Evolutionary conservation across 2,329 filamentous ascomycete species (phyloP).

Genomic region (Colletotrichum higginsianum): DNA sequence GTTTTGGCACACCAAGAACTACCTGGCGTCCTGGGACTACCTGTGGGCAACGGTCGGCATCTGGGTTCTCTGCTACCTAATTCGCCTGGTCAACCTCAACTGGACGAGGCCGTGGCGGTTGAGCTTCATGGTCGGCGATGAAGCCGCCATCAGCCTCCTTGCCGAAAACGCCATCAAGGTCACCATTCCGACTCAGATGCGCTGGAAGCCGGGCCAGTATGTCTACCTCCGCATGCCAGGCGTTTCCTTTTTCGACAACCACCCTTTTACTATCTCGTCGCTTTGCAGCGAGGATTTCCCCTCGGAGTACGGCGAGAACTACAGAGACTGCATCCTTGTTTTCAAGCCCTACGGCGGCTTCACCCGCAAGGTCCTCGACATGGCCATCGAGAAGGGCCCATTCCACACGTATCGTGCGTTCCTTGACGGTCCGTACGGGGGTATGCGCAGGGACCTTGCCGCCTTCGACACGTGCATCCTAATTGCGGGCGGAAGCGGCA

Average conservation of each 20-base stretch:
- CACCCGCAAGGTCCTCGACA: slow-evolving; percentile 86
- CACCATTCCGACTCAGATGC: slow-evolving; percentile 92
- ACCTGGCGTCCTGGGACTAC: slow-evolving; percentile 90
- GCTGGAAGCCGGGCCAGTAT: slow-evolving; percentile 94
- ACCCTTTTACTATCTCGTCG: slow-evolving; percentile 95
- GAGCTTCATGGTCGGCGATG: slow-evolving; percentile 90
- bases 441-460: slow-evolving; percentile 90
- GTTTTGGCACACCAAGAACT: slow-evolving; percentile 98
- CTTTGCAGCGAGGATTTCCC: slow-evolving; percentile 94
- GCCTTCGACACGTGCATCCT: slow-evolving; percentile 95
- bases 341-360: slow-evolving; percentile 95
- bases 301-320: slow-evolving; percentile 89
- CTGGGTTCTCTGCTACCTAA: slow-evolving; percentile 81
- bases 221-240: slow-evolving; percentile 95
- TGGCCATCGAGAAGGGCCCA: slow-evolving; percentile 86
- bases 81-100: slow-evolving; percentile 88
- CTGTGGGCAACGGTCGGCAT: slow-evolving; percentile 86
- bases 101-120: slow-evolving; percentile 86
- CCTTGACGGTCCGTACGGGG: slow-evolving; percentile 94
- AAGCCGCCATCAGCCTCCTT: slow-evolving; percentile 90
- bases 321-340: slow-evolving; percentile 89
- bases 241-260: slow-evolving; percentile 91
- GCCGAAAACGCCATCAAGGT: slow-evolving; percentile 96
- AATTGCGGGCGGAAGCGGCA: slow-evolving; percentile 93
- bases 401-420: slow-evolving; percentile 95